A percentile compares a stretch with the other conserved stretches of the same genome.
Conservation (phyloP, 208 protist genomes). For the Trypanosomatidae sp. region DNA sequence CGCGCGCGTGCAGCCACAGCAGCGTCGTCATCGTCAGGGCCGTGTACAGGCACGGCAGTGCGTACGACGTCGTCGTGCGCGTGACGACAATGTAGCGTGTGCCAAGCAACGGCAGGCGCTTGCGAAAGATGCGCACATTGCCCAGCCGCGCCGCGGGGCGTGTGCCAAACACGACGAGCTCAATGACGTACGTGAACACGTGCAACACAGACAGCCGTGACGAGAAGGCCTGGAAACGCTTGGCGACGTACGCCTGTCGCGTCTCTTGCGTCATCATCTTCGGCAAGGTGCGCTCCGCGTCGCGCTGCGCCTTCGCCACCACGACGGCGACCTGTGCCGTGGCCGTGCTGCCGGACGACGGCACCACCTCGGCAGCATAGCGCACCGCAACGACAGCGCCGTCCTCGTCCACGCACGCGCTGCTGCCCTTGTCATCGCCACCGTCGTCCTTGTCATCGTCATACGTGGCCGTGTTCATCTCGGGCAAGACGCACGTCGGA, state of each 20-base stretch:
- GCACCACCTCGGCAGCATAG: slow-evolving; percentile 51
- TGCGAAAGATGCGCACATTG: slow-evolving; percentile 65
- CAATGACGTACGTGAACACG: slow-evolving; percentile 44
- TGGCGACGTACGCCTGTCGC: slow-evolving; percentile 42
- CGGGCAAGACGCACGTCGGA: slow-evolving; percentile 22
- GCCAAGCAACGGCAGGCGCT: slow-evolving; percentile 44
- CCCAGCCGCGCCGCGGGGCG: slow-evolving; percentile 46
- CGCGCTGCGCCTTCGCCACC: slow-evolving; percentile 16
- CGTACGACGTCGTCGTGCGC: slow-evolving; percentile 57
- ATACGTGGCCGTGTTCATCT: slow-evolving; percentile 22
- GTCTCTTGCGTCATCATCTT: slow-evolving; percentile 46
- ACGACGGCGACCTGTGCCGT: slow-evolving; percentile 37
- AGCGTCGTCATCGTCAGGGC: slow-evolving; percentile 13
- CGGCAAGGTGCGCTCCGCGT: slow-evolving; percentile 47
- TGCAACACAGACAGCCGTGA: slow-evolving; percentile 59
- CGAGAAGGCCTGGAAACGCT: slow-evolving; percentile 34
- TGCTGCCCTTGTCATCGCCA: no score
- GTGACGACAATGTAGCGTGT: slow-evolving; percentile 43
- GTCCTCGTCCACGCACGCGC: slow-evolving; percentile 5
- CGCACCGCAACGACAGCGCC: slow-evolving; percentile 3
- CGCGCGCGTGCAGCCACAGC: slow-evolving; percentile 12
- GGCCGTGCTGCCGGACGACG: slow-evolving; percentile 29
- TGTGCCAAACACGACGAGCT: slow-evolving; percentile 65
- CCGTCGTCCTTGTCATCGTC: no score
- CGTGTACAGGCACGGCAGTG: slow-evolving; percentile 17